Conservation (phyloP, 164 flowering plant species). For the Cinnamomum chago region DNA sequence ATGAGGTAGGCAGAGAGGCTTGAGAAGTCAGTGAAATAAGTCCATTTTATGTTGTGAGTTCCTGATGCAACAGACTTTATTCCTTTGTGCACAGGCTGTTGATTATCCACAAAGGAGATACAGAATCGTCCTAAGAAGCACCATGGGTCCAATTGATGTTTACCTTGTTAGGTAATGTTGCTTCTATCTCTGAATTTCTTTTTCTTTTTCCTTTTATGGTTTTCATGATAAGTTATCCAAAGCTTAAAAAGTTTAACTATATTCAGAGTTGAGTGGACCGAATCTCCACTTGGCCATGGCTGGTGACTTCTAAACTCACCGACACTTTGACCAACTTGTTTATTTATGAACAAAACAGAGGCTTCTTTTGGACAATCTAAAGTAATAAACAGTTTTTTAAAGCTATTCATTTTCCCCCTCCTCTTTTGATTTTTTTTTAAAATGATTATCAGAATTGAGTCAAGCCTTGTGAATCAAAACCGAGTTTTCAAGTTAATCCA, state of each 20-base stretch:
- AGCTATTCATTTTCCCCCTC: background rate
- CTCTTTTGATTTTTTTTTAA: too few relatives aligned
- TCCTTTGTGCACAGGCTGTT: constrained; percentile 49
- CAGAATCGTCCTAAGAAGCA: constrained; percentile 87
- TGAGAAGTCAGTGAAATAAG: background rate
- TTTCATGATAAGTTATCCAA: background rate
- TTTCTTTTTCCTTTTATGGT: background rate
- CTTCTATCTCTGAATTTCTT: background rate
- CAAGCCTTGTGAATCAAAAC: background rate
- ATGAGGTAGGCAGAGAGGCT: constrained; percentile 56
- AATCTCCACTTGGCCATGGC: background rate
- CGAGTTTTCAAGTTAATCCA: too few relatives aligned
- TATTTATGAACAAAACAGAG: background rate
- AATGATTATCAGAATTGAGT: too few relatives aligned
- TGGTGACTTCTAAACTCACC: background rate
- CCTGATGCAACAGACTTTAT: constrained; percentile 1
- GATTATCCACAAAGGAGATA: constrained; percentile 94
- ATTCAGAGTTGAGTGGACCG: background rate
- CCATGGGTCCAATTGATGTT: constrained; percentile 97
- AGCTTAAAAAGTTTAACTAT: background rate
- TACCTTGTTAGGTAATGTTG: constrained; percentile 80
- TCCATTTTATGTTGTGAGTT: background rate
- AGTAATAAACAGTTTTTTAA: too few relatives aligned
- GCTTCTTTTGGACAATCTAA: background rate
- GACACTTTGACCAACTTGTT: background rate